phyloP scores from a whole-genome alignment of 2,329 filamentous ascomycete species.

The Colletotrichum salicis region DNA sequence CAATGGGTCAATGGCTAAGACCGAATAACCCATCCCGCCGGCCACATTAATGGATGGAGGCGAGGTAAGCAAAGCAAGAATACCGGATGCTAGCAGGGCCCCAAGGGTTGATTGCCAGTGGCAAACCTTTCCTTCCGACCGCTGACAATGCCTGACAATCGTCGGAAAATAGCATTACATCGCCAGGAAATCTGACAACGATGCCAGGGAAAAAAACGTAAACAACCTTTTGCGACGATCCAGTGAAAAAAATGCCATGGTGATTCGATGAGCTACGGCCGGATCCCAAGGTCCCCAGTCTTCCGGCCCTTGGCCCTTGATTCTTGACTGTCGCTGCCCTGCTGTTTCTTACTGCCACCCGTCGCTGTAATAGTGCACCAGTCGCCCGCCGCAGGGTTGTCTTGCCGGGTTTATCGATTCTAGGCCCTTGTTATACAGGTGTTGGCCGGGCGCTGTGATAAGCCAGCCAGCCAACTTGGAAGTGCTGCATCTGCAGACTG shows the following conservation, averaged over 20 bases:
- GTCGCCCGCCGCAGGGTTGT: conserved; percentile 26
- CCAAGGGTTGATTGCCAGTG: background rate
- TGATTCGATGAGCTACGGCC: conserved; percentile 6
- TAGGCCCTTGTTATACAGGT: background rate
- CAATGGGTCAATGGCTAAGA: background rate
- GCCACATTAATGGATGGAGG: no score
- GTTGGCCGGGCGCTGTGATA: background rate
- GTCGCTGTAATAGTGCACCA: background rate
- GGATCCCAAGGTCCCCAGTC: background rate
- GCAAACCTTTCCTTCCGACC: background rate
- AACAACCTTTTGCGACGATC: background rate
- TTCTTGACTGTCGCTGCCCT: conserved; percentile 11
- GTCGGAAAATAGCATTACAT: background rate
- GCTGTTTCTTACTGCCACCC: background rate
- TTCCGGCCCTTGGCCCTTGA: conserved; percentile 2
- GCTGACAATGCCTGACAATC: background rate
- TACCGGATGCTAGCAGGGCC: background rate
- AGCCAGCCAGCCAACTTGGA: background rate
- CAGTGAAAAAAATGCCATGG: background rate
- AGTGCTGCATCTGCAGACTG: background rate
- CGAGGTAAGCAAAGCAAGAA: background rate
- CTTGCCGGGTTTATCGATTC: conserved; percentile 6
- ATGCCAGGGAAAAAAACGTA: background rate
- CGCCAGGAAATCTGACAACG: background rate
- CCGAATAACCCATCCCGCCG: no score